Evolutionary conservation across 2,329 filamentous ascomycete genomes (phyloP), one percentile per base, ranked within the genome.

Genomic region (Hypoxylon sp.): DNA sequence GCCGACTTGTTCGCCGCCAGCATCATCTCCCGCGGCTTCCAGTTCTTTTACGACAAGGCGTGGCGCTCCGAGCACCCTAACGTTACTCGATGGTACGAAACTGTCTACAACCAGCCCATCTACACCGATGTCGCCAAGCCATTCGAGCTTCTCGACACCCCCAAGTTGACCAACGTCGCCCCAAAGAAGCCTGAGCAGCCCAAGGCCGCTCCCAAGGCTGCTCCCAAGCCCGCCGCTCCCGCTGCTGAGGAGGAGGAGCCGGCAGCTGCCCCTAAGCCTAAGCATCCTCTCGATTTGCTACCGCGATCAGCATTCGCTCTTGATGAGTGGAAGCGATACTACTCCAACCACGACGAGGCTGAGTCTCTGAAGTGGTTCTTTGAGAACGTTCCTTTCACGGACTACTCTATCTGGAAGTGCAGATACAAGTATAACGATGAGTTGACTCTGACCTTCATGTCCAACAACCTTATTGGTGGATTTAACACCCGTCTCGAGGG

Each of bases 381-480:
- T 94, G 89, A 97, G 84, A 93, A 96, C 81, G 88, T 89, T 82
- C 94, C 95, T 78, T 90, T 95, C 73, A 90, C 93, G 70, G 95
- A 99, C 83, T 99, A 95, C 88, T 97, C 93, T 59, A 83, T 99
- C 80, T 99, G 93, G 93, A 89, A 88, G 80, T 84, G 94, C 74
- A 90, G 94, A 82, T 99, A 97, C 90, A 97, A 97, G 90, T 99
- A 99, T 88, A 97, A 97, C 82, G 89, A 97, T 66, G 95, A 99
- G 89, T 88, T 99, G 72, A 97, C 93, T 77, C 85, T 95, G 81
- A 91, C 91, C 77, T 99, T 99, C 91, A 99, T 99, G 95, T 94
- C 93, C 74, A 92, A 91, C 87, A 99, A 99, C 89, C 85, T 98
- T 81, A 94, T 99, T 79, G 94, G 92, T 82, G 95, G 95, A 80